A percentile compares a stretch with the other conserved stretches of the same genome.
These are phyloP conservation scores for Escallonia rubra DNA, from an alignment of 129 eudicot species.

Conservation along the genomic window DNA sequence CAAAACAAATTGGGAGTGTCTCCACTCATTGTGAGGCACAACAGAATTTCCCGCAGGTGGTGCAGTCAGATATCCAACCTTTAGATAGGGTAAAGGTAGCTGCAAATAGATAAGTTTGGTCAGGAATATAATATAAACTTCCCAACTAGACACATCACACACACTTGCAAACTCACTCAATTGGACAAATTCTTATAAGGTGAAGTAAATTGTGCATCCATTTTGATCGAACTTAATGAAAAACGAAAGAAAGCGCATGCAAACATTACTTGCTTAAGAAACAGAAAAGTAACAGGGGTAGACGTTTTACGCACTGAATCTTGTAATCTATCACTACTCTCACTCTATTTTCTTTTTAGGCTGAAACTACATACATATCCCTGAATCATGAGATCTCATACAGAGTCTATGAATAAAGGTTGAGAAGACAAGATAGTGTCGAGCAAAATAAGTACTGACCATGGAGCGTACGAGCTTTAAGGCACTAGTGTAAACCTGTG, in stretches of 20 bases:
- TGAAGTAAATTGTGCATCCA: not conserved
- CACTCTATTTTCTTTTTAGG: not conserved
- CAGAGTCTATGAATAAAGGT: not conserved
- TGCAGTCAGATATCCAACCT: constrained; percentile 79
- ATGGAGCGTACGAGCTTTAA: constrained; percentile 66
- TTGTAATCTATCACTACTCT: not conserved
- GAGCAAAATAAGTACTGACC: constrained; percentile 8
- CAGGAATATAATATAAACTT: not conserved
- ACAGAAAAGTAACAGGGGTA: not conserved
- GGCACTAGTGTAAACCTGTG: constrained; percentile 92
- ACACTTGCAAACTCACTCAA: not conserved
- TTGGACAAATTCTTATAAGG: not conserved
- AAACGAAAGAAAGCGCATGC: not conserved
- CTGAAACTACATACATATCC: not conserved
- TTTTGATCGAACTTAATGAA: not conserved
- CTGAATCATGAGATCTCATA: not conserved
- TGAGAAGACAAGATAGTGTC: not conserved
- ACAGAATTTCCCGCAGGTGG: constrained; percentile 74
- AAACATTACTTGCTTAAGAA: not conserved
- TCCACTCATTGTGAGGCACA: constrained; percentile 92
- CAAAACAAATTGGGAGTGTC: constrained; percentile 65
- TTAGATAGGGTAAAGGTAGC: constrained; percentile 87
- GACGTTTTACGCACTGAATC: too few relatives aligned
- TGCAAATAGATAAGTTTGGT: constrained; percentile 26
- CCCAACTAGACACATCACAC: not conserved